These are phyloP conservation scores for Euphorbia pulcherrima DNA, from an alignment of 345 rosid genomes.

Conservation along the genomic window DNA sequence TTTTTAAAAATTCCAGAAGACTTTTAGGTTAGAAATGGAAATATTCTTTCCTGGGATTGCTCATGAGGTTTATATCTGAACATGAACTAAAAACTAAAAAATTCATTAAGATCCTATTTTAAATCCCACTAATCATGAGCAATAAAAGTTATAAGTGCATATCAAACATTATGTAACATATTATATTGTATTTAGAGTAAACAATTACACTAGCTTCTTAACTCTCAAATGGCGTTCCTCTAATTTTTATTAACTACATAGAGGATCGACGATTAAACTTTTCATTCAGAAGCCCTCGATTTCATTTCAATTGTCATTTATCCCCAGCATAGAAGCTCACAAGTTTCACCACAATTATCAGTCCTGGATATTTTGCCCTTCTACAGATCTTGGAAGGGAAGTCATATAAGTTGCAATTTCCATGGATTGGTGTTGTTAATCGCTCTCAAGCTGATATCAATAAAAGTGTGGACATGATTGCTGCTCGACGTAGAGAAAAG, in stretches of 20 bases:
- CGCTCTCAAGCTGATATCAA: slow-evolving; percentile 98
- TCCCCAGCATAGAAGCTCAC: slow-evolving; percentile 5
- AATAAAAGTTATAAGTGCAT: neutral
- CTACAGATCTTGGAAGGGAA: slow-evolving; percentile 84
- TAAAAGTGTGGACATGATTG: slow-evolving; percentile 96
- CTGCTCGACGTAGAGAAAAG: slow-evolving; percentile 88
- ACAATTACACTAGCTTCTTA: neutral
- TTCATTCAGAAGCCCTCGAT: neutral
- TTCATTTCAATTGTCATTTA: neutral
- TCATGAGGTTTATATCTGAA: neutral
- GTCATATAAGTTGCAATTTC: slow-evolving; percentile 76
- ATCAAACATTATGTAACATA: too few relatives aligned
- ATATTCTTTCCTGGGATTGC: neutral
- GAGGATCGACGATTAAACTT: neutral
- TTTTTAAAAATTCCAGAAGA: neutral
- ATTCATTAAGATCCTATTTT: neutral
- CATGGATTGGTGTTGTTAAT: slow-evolving; percentile 97
- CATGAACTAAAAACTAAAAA: neutral
- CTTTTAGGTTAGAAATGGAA: neutral
- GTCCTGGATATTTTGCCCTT: slow-evolving; percentile 17
- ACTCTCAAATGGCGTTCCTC: neutral
- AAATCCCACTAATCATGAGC: neutral
- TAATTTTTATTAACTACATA: neutral
- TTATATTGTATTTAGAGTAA: too few relatives aligned
- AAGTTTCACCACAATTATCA: slow-evolving; percentile 13